Evolutionary conservation across 495 filamentous ascomycete genomes (phyloP), one percentile per base, ranked within the genome.

Genomic region (Chaetomium cochliodes): DNA sequence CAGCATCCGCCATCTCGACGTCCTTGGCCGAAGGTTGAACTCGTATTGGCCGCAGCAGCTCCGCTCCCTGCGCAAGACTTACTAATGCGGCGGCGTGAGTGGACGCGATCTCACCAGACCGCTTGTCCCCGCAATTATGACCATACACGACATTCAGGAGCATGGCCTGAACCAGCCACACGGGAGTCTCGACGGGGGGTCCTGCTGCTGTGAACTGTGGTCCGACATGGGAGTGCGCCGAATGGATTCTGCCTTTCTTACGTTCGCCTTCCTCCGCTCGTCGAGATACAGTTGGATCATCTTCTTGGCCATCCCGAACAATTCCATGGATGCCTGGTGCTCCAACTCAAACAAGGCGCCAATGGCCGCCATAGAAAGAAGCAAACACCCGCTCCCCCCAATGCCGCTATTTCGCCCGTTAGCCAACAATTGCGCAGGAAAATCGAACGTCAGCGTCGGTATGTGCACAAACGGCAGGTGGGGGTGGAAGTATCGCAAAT

Each of bases 131-230:
- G 73, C 91, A 97, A 67, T 96, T 92, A 69, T 98, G 91, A 12
- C 96, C 96, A 69, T 96, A 98, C 13, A 98, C 89, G 41, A 98
- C 90, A 76, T 96, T 97, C 47, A 98, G 82, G 33, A 98, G 83
- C 94, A 98, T 97, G 1, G 94, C 93, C 72, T 98, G 94, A n/a
- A 98, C 92, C 30, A 98, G 83, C 94, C 94, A 97, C 56, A 97
- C 81, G 2, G 94, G 94, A 15, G 92, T 97, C 67, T 94, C 89
- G 50, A 88, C 81, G 2, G 87, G 82, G 67, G 84, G 85, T 63
- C 90, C 62, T 84, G 81, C 41, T 82, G 77, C 56, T 81, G 78
- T 63, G 76, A 74, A 67, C 75, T 75, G 12, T 79, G 76, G 64
- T 81, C 79, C 56, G 81, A 79, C 58, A 79, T 65, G 23, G 81